Conservation (phyloP, 768 basidiomycete species). For the Trametes coccinea region DNA sequence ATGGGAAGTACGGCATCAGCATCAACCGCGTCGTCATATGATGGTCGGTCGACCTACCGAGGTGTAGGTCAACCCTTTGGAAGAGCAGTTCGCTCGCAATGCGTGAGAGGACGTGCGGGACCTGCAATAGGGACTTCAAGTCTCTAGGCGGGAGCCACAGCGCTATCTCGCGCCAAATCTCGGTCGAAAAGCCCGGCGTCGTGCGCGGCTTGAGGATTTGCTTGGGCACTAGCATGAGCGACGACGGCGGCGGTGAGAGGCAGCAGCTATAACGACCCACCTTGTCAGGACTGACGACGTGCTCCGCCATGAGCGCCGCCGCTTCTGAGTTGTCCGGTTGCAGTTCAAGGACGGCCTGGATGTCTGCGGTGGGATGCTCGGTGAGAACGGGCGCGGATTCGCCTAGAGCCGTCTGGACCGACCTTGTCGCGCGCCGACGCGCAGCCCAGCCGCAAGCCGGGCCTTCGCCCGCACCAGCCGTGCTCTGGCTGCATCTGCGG, state of each 20-base stretch:
- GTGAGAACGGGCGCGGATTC: slow-evolving; percentile 16
- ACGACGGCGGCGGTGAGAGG: slow-evolving; percentile 9
- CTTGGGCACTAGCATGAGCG: slow-evolving; percentile 22
- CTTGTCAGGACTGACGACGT: slow-evolving; percentile 58
- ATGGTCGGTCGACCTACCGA: slow-evolving; percentile 38
- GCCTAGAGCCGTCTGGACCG: slow-evolving; percentile 26
- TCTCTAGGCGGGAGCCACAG: slow-evolving; percentile 62
- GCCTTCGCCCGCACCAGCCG: slow-evolving; percentile 67
- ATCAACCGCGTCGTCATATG: not conserved
- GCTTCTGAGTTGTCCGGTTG: slow-evolving; percentile 75
- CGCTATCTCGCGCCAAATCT: slow-evolving; percentile 74
- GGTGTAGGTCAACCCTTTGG: slow-evolving; percentile 62
- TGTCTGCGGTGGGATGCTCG: slow-evolving; percentile 43
- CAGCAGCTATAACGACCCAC: slow-evolving; percentile 34
- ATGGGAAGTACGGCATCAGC: slow-evolving; percentile 6
- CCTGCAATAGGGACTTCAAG: slow-evolving; percentile 60
- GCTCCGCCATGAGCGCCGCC: slow-evolving; percentile 55
- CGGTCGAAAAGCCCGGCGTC: slow-evolving; percentile 59
- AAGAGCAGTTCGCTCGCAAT: slow-evolving; percentile 71
- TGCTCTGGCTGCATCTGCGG: slow-evolving; percentile 56
- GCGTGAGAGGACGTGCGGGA: slow-evolving; percentile 66
- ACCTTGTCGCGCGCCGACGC: slow-evolving; percentile 69
- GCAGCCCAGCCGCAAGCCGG: slow-evolving; percentile 59
- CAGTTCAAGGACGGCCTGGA: slow-evolving; percentile 58
- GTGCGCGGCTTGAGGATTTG: slow-evolving; percentile 40